Evolutionary conservation across 2,329 filamentous ascomycete species (phyloP).

Genomic region (Cryphonectria radicalis): DNA sequence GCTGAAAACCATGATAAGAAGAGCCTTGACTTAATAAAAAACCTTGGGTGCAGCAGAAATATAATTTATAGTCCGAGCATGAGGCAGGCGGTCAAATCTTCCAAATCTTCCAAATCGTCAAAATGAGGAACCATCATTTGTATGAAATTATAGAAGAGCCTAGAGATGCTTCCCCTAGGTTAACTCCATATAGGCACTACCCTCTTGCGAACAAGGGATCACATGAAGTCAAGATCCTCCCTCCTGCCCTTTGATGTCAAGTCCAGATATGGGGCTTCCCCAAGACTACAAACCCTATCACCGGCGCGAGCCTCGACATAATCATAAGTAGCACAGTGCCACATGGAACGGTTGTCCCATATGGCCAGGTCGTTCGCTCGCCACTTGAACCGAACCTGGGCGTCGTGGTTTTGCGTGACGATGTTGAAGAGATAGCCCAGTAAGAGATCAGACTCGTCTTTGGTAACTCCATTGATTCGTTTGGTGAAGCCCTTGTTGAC

Average conservation of each 20-base stretch:
- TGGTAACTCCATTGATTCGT: slow-evolving; percentile 58
- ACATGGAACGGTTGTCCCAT: slow-evolving; percentile 66
- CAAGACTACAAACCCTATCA: slow-evolving; percentile 47
- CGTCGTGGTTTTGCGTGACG: slow-evolving; percentile 59
- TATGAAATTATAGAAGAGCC: no score
- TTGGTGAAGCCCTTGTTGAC: slow-evolving; percentile 56
- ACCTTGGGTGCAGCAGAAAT: background rate
- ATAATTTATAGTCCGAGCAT: background rate
- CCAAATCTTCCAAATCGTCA: background rate
- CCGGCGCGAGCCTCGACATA: slow-evolving; percentile 53
- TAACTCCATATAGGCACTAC: no score
- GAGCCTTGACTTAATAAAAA: background rate
- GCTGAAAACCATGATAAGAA: background rate
- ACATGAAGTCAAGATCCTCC: slow-evolving; percentile 39
- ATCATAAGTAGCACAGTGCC: slow-evolving; percentile 63
- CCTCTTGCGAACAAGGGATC: background rate
- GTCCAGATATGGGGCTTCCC: slow-evolving; percentile 50
- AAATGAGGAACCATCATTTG: background rate
- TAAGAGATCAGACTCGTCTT: slow-evolving; percentile 57
- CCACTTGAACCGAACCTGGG: slow-evolving; percentile 60
- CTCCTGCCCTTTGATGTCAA: slow-evolving; percentile 42
- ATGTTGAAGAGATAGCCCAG: slow-evolving; percentile 53
- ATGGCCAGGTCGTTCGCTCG: slow-evolving; percentile 60
- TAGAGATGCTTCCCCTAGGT: no score
- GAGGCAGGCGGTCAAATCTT: background rate